phyloP scores from a whole-genome alignment of 2,329 filamentous ascomycete species.

The Alternaria burnsii region DNA sequence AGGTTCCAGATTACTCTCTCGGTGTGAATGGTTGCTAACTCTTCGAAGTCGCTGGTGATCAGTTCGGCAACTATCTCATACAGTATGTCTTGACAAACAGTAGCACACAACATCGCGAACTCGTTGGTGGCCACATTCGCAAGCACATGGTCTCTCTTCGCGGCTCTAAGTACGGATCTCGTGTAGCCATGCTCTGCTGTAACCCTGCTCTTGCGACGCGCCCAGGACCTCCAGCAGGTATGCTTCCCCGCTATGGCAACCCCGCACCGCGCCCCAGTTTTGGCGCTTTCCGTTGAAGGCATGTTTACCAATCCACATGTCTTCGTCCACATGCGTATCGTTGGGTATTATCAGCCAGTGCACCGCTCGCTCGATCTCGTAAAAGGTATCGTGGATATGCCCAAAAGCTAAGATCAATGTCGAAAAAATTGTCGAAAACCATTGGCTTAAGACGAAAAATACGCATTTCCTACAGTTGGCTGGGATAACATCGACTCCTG shows the following conservation, averaged over 20 bases:
- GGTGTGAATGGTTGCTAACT: slow-evolving; percentile 22
- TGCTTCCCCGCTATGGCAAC: slow-evolving; percentile 50
- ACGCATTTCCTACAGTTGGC: slow-evolving; percentile 33
- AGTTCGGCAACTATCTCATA: slow-evolving; percentile 98
- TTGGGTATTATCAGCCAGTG: slow-evolving; percentile 42
- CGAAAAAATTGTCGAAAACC: slow-evolving; percentile 38
- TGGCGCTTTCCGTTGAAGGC: slow-evolving; percentile 39
- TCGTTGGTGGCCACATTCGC: slow-evolving; percentile 90
- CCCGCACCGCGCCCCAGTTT: slow-evolving; percentile 38
- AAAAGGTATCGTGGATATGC: slow-evolving; percentile 46
- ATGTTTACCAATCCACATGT: slow-evolving; percentile 20
- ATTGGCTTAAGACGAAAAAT: slow-evolving; percentile 45
- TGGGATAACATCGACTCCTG: slow-evolving; percentile 39
- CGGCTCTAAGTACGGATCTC: slow-evolving; percentile 97
- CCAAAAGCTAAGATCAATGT: slow-evolving; percentile 42
- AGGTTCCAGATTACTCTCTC: slow-evolving; percentile 41
- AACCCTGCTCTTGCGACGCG: slow-evolving; percentile 90
- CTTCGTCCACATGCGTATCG: slow-evolving; percentile 30
- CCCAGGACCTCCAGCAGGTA: slow-evolving; percentile 80
- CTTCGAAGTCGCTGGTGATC: slow-evolving; percentile 82
- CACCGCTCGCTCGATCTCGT: slow-evolving; percentile 44
- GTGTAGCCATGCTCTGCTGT: slow-evolving; percentile 98
- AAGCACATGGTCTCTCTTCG: slow-evolving; percentile 99
- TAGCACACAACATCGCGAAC: slow-evolving; percentile 85
- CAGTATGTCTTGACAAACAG: slow-evolving; percentile 96